Evolutionary conservation across 2,329 filamentous ascomycete genomes (phyloP).

Genomic region (Aureobasidium sp.): DNA sequence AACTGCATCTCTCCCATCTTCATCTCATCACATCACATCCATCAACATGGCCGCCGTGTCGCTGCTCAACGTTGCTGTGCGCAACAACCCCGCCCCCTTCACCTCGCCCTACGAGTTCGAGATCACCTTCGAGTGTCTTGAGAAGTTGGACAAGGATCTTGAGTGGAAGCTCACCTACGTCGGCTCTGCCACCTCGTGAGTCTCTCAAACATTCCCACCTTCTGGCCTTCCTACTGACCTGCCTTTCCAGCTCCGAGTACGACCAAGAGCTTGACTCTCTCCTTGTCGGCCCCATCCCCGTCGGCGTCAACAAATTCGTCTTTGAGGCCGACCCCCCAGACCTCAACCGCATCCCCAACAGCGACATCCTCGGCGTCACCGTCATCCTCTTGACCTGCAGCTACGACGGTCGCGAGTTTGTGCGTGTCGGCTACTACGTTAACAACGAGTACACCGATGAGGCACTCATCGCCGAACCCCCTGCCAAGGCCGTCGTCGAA

Average conservation of each 20-base stretch:
- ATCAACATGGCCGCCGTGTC: conserved; percentile 83
- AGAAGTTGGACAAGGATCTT: conserved; percentile 90
- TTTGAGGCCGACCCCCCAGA: conserved; percentile 95
- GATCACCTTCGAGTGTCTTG: conserved; percentile 97
- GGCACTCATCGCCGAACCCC: conserved; percentile 80
- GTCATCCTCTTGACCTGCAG: conserved; percentile 93
- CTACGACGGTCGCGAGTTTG: conserved; percentile 94
- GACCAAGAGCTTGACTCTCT: conserved; percentile 97
- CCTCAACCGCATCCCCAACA: conserved; percentile 81
- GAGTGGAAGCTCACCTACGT: conserved; percentile 99
- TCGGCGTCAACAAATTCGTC: conserved; percentile 97
- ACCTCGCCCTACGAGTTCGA: conserved; percentile 91
- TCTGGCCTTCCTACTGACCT: background rate
- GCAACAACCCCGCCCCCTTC: conserved; percentile 96
- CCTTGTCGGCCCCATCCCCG: conserved; percentile 91
- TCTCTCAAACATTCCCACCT: conserved; percentile 17
- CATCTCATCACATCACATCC: conserved; percentile 1
- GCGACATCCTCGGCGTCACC: conserved; percentile 92
- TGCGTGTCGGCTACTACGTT: conserved; percentile 97
- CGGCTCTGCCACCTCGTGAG: conserved; percentile 92
- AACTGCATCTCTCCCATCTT: background rate
- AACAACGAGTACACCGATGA: conserved; percentile 98
- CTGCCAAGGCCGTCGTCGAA: conserved; percentile 85
- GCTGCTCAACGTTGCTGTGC: conserved; percentile 86
- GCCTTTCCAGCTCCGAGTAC: conserved; percentile 66